Evolutionary conservation across 2,329 filamentous ascomycete genomes (phyloP).

Genomic region (Trichoderma atrobrunneum): DNA sequence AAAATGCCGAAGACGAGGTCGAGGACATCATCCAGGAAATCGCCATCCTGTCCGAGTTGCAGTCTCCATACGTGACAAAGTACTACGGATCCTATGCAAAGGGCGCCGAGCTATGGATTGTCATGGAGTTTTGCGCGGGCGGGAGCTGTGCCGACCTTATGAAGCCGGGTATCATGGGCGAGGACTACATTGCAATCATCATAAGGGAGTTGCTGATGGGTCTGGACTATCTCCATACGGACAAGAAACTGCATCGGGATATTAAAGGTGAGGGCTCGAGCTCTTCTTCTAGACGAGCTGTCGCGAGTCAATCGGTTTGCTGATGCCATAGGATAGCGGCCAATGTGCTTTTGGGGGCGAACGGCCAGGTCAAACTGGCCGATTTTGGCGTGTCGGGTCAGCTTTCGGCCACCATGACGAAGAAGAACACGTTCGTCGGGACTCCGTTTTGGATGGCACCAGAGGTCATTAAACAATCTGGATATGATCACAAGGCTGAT

Average conservation of each 20-base stretch:
- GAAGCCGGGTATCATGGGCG: constrained; percentile 86
- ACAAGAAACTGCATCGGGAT: constrained; percentile 94
- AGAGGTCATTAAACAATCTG: constrained; percentile 97
- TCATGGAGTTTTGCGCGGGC: constrained; percentile 98
- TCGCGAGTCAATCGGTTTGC: not conserved
- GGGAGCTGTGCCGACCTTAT: constrained; percentile 94
- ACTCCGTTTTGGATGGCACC: constrained; percentile 99
- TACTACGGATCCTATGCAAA: constrained; percentile 98
- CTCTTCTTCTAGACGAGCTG: not conserved
- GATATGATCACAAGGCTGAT: constrained; percentile 96
- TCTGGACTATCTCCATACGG: constrained; percentile 86
- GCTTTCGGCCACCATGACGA: constrained; percentile 96
- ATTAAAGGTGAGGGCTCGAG: constrained; percentile 73
- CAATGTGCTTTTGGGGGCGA: constrained; percentile 84
- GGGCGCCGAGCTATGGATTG: constrained; percentile 95
- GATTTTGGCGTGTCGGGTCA: constrained; percentile 98
- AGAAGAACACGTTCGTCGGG: constrained; percentile 98
- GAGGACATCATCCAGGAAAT: constrained; percentile 99
- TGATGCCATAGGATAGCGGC: constrained; percentile 58
- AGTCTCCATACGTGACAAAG: constrained; percentile 94
- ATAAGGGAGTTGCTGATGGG: constrained; percentile 85
- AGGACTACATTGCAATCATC: constrained; percentile 97
- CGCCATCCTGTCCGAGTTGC: constrained; percentile 90
- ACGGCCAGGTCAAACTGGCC: constrained; percentile 92
- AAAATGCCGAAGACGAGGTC: constrained; percentile 98